phyloP scores from a whole-genome alignment of 148 eudicot species.

The Amaranthus hypochondriacus region DNA sequence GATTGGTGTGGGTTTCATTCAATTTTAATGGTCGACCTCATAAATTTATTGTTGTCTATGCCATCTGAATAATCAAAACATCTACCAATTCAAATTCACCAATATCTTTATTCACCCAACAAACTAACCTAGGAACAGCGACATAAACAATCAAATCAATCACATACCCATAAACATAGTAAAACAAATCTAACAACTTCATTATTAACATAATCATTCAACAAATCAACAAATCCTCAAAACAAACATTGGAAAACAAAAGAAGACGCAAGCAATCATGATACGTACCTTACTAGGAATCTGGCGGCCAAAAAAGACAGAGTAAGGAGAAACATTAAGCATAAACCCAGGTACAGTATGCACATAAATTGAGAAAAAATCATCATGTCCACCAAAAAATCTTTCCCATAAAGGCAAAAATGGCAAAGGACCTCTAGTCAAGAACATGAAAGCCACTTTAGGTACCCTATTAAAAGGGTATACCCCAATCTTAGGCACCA shows the following conservation, averaged over 20 bases:
- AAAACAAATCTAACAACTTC: neutral
- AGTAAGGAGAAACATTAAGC: conserved; percentile 49
- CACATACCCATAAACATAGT: neutral
- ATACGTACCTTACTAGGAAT: conserved; percentile 66
- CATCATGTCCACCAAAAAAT: conserved; percentile 63
- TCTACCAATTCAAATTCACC: neutral
- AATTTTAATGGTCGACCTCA: too few species aligned
- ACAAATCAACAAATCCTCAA: neutral
- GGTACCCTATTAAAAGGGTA: conserved; percentile 59
- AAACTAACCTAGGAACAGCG: neutral
- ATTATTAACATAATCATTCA: neutral
- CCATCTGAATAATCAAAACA: neutral
- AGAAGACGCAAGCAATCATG: neutral
- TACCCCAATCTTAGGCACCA: conserved; percentile 54
- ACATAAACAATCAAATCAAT: neutral
- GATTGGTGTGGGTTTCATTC: neutral
- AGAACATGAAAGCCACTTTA: conserved; percentile 80
- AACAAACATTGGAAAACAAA: neutral
- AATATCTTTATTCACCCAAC: neutral
- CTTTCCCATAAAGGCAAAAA: conserved; percentile 76
- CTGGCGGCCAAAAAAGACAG: conserved; percentile 60
- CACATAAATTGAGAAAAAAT: conserved; percentile 57
- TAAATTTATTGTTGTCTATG: too few species aligned
- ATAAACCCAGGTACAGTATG: conserved; percentile 57
- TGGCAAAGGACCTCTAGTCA: conserved; percentile 71